Evolutionary conservation across 2,329 filamentous ascomycete species (phyloP), one percentile per base, ranked within the genome.

Genomic region (Tympanopsis confertula): DNA sequence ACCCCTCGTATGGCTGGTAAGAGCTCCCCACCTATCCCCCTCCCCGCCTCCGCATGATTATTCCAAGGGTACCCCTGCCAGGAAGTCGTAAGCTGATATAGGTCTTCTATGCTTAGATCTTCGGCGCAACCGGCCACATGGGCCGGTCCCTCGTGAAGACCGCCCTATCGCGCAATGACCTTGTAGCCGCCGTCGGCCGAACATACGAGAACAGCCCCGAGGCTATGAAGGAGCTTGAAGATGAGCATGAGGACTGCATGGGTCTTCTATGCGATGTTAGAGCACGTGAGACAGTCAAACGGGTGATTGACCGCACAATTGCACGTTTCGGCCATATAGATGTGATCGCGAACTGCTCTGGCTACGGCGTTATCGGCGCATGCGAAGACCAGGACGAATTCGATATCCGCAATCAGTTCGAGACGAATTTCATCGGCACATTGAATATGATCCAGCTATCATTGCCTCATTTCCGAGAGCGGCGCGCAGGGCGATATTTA

Each of bases 371-470:
- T 38, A 94, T 96, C 48, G 89, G 86, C 19, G 81, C 89, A 1
- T 95, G 88, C 59, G 91, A 96, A 61, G 91, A 96, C 60, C 91
- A 96, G 62, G 87, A 95, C 57, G 86, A 94, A 55, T 81, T 87
- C 57, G 91, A 96, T 54, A 74, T 96, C 47, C 83, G 87, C 41
- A 89, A 94, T 51, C 91, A 96, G 58, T 95, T 96, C 61, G 86
- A 93, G 66, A 95, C 88, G 17, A 98, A 98, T 59, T 94, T 95
- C 59, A 89, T 94, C 69, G 91, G 91, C 38, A 93, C 87, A 0
- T 61, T 96, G 42, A 84, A 96, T 59, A 94, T 98, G 49, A 82
- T 96, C 41, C 87, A 95, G 56, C 66, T 85, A 15, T 88, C 83
- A 2, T 64, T 96, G 26, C 87, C 88, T 1, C 86, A 94, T 61